Evolutionary conservation across 345 rosid genomes (phyloP).

Genomic region (Eutrema yunnanense): DNA sequence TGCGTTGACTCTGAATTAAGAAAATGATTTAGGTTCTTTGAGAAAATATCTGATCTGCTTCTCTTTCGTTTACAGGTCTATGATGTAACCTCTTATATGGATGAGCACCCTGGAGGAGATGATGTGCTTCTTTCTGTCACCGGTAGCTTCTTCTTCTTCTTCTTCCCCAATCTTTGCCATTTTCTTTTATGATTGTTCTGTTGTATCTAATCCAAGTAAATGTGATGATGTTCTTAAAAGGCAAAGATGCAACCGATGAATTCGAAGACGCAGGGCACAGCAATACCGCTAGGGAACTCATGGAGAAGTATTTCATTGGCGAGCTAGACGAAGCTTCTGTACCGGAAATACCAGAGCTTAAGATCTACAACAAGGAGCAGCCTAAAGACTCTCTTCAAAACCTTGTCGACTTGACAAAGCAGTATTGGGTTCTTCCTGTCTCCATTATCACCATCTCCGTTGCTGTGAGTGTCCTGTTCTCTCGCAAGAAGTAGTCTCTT

Average conservation of each 20-base stretch:
- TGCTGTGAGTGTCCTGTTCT: conserved; percentile 48
- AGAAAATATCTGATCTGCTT: not conserved
- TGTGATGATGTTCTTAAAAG: conserved; percentile 32
- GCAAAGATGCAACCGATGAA: conserved; percentile 75
- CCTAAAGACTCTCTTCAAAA: conserved; percentile 30
- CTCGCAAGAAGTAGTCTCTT: conserved; percentile 49
- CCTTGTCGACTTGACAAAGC: conserved; percentile 47
- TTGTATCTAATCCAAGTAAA: not conserved
- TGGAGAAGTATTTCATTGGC: conserved; percentile 62
- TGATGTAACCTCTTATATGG: conserved; percentile 74
- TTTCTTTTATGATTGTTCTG: not conserved
- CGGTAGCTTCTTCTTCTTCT: conserved; percentile 38
- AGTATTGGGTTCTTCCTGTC: conserved; percentile 68
- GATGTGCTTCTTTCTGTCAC: conserved; percentile 70
- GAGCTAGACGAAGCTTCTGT: conserved; percentile 54
- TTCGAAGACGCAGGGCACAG: conserved; percentile 95
- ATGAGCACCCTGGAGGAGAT: conserved; percentile 96
- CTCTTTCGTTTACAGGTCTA: conserved; percentile 47
- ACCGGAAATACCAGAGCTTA: conserved; percentile 54
- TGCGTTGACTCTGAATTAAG: not conserved
- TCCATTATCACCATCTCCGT: conserved; percentile 54
- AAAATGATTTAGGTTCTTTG: not conserved
- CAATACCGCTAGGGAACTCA: conserved; percentile 56
- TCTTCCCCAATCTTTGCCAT: not conserved
- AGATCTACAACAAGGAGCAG: conserved; percentile 39